Evolutionary conservation across 345 rosid species (phyloP).

Genomic region (Citrus sp.): DNA sequence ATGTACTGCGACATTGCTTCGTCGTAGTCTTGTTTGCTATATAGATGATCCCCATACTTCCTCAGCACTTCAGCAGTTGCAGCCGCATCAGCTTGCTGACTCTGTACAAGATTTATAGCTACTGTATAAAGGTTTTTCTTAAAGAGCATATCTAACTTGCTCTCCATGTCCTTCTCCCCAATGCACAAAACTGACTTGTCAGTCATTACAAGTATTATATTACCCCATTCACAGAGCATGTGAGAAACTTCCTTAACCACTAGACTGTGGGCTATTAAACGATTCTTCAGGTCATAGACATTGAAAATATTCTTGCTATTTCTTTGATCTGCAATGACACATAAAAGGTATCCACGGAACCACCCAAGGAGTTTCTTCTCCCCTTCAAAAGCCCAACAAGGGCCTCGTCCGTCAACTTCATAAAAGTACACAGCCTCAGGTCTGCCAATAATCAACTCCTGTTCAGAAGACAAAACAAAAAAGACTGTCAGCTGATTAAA

Average conservation of each 20-base stretch:
- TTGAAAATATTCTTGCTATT: conserved; percentile 67
- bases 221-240: conserved; percentile 98
- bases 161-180: conserved; percentile 98
- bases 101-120: conserved; percentile 96
- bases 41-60: conserved; percentile 97
- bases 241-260: conserved; percentile 84
- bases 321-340: conserved; percentile 89
- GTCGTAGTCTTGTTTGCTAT: conserved; percentile 91
- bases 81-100: conserved; percentile 98
- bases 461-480: conserved; percentile 18
- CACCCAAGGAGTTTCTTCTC: conserved; percentile 91
- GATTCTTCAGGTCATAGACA: conserved; percentile 87
- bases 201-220: conserved; percentile 65
- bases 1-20: conserved; percentile 97
- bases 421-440: conserved; percentile 97
- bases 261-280: conserved; percentile 81
- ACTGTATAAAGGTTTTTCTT: conserved; percentile 92
- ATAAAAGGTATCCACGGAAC: conserved; percentile 93
- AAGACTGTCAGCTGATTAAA: conserved; percentile 3
- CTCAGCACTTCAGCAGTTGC: conserved; percentile 97
- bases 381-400: conserved; percentile 99
- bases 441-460: conserved; percentile 92
- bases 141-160: conserved; percentile 97
- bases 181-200: conserved; percentile 78
- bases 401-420: conserved; percentile 98